Evolutionary conservation across 2,329 filamentous ascomycete genomes (phyloP).

Genomic region (Elsinoe ampelina): DNA sequence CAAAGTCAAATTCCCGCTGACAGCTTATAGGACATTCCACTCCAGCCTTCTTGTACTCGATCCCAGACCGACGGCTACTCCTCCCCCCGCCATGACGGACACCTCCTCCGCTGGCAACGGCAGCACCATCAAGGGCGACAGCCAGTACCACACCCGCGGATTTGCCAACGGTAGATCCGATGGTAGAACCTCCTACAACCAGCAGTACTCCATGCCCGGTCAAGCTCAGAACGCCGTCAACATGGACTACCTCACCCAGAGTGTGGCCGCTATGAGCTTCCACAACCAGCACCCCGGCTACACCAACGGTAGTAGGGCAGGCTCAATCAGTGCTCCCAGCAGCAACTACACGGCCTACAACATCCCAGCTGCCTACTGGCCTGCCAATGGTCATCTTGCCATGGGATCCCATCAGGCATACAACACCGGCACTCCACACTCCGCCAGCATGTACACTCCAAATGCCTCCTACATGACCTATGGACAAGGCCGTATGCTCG

Average conservation of each 20-base stretch:
- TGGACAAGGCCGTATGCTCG: conserved; percentile 34
- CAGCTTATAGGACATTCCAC: neutral
- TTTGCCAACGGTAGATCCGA: conserved; percentile 22
- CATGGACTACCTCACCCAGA: conserved; percentile 30
- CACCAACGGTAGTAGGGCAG: conserved; percentile 28
- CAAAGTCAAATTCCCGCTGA: neutral
- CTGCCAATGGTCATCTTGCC: conserved; percentile 24
- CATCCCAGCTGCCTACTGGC: conserved; percentile 27
- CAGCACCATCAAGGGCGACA: conserved; percentile 27
- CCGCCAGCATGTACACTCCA: conserved; percentile 38
- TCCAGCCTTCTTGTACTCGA: neutral
- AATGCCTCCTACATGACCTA: conserved; percentile 35
- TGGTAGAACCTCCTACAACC: conserved; percentile 21
- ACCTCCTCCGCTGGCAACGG: conserved; percentile 14
- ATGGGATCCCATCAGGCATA: conserved; percentile 24
- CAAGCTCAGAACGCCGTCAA: conserved; percentile 23
- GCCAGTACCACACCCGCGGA: conserved; percentile 24
- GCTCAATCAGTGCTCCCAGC: conserved; percentile 22
- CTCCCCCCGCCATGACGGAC: neutral
- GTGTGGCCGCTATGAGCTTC: conserved; percentile 33
- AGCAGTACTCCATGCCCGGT: conserved; percentile 24
- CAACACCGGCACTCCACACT: conserved; percentile 23
- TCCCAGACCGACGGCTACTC: no score
- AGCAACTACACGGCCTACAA: conserved; percentile 24
- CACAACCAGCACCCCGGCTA: conserved; percentile 27